Percentiles rank a stretch among this genome's conserved stretches.
These are phyloP conservation scores for Verbena officinalis DNA, from an alignment of 257 asterid species.

Conservation along the genomic window DNA sequence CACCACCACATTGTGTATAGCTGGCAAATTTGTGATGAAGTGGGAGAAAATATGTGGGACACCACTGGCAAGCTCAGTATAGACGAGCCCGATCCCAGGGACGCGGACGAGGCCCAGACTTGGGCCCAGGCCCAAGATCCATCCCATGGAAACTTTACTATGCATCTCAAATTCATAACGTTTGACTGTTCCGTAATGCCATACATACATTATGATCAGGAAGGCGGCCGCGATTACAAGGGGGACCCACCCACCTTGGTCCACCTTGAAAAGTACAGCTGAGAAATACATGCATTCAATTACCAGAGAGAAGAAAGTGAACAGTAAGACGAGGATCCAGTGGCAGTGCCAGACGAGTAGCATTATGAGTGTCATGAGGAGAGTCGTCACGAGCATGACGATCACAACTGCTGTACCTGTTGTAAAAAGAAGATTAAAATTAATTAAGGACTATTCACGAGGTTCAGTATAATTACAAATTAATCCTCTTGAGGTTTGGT, in stretches of 20 bases:
- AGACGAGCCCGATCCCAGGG: conserved; percentile 95
- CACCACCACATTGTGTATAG: conserved; percentile 82
- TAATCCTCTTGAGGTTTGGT: too few relatives aligned
- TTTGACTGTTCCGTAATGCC: conserved; percentile 89
- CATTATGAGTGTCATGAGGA: conserved; percentile 92
- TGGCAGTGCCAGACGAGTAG: conserved; percentile 94
- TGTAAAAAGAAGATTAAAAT: not conserved
- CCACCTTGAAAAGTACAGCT: conserved; percentile 77
- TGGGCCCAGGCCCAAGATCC: conserved; percentile 97
- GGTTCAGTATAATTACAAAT: too few relatives aligned
- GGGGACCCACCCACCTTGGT: conserved; percentile 99
- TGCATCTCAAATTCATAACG: conserved; percentile 95
- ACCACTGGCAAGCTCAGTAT: conserved; percentile 96
- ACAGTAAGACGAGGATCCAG: conserved; percentile 76
- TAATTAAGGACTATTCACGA: too few relatives aligned
- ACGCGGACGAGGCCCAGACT: conserved; percentile 96
- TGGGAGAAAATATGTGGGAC: conserved; percentile 95
- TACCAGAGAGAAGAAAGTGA: conserved; percentile 71
- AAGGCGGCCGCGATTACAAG: conserved; percentile 87
- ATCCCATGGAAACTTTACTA: conserved; percentile 94
- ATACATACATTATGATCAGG: conserved; percentile 82
- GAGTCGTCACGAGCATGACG: conserved; percentile 93
- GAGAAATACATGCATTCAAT: conserved; percentile 89
- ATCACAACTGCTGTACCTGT: conserved; percentile 96
- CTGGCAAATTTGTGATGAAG: conserved; percentile 91